Evolutionary conservation across 23 red algal genomes (phyloP).

Genomic region (Gracilaria vermiculophylla): DNA sequence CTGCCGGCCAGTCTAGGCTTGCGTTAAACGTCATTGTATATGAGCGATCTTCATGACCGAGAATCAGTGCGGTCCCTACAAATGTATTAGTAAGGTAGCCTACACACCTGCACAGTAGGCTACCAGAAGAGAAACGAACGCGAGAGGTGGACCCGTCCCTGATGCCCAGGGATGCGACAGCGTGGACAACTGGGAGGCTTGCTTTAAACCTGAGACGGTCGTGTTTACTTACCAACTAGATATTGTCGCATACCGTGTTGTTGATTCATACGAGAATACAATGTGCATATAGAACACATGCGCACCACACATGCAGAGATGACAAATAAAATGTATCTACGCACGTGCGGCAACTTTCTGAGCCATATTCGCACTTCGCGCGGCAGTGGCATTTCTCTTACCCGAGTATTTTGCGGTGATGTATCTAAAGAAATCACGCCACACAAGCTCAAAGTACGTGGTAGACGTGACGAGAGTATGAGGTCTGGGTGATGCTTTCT

Average conservation of each 20-base stretch:
- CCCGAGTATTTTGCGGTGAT: slow-evolving; percentile 88
- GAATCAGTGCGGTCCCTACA: too few species aligned
- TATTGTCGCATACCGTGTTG: neutral
- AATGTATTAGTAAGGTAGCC: too few species aligned
- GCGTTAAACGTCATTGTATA: too few species aligned
- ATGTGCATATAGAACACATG: neutral
- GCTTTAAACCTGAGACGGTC: neutral
- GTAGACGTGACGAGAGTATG: slow-evolving; percentile 22
- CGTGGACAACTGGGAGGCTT: too few species aligned
- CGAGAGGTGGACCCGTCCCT: too few species aligned
- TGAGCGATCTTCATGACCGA: too few species aligned
- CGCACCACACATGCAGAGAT: neutral
- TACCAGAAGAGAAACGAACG: too few species aligned
- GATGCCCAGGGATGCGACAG: too few species aligned
- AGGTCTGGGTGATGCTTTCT: slow-evolving; percentile 9
- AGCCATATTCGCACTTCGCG: neutral
- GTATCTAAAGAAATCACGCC: slow-evolving; percentile 99
- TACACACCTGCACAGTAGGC: too few species aligned
- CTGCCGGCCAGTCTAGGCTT: too few species aligned
- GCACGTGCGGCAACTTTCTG: neutral
- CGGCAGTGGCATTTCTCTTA: slow-evolving; percentile 24
- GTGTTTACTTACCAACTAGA: neutral
- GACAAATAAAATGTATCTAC: neutral
- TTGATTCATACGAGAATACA: neutral
- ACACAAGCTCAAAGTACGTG: slow-evolving; percentile 93